Conservation (phyloP, 768 basidiomycete genomes). For the Agaricus sinodeliciosus region DNA sequence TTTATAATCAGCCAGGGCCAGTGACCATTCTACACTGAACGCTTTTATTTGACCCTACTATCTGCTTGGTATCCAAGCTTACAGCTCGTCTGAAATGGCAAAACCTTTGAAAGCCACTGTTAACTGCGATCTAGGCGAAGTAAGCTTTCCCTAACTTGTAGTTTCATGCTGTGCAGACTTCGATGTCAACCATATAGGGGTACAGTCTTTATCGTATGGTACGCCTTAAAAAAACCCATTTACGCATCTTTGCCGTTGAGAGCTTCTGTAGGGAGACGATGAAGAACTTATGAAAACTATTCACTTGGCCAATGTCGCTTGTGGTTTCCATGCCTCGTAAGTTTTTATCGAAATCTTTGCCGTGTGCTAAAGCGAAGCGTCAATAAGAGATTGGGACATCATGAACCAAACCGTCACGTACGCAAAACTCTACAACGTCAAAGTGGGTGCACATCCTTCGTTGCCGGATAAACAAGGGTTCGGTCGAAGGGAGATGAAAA, state of each 20-base stretch:
- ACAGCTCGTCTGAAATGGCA: neutral
- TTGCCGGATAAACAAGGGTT: slow-evolving; percentile 62
- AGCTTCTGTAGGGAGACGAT: slow-evolving; percentile 36
- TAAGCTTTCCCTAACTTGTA: slow-evolving; percentile 13
- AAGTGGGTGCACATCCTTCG: slow-evolving; percentile 64
- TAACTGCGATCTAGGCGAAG: slow-evolving; percentile 56
- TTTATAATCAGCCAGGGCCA: too few species aligned
- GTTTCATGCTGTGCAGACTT: neutral
- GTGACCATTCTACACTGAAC: too few species aligned
- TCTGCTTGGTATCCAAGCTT: neutral
- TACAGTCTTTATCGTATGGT: slow-evolving; percentile 46
- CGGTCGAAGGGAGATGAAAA: slow-evolving; percentile 57
- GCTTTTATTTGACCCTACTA: neutral
- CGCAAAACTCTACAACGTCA: slow-evolving; percentile 49
- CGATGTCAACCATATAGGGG: slow-evolving; percentile 25
- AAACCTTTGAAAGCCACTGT: slow-evolving; percentile 34
- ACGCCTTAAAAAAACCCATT: neutral
- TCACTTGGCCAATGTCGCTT: slow-evolving; percentile 58
- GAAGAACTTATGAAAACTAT: slow-evolving; percentile 48
- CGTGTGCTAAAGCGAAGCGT: neutral
- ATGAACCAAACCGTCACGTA: slow-evolving; percentile 58
- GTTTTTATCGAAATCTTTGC: neutral
- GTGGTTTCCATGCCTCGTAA: slow-evolving; percentile 64
- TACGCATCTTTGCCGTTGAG: neutral
- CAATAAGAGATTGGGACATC: slow-evolving; percentile 48